Conservation (phyloP, 1,284 basidiomycete genomes). For the Puccinia horiana region DNA sequence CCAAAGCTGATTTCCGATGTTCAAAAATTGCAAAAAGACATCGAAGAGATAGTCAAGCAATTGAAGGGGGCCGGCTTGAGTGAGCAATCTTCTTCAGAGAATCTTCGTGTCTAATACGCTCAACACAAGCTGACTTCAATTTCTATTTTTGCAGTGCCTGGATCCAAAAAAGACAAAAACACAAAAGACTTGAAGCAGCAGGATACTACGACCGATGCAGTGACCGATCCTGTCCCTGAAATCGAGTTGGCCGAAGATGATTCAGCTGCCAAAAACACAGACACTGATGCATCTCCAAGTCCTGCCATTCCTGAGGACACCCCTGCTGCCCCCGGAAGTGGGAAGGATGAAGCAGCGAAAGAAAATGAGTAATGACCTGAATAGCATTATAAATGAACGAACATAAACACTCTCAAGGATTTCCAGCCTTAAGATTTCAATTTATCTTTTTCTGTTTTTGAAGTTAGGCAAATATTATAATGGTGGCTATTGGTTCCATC, state of each 20-base stretch:
- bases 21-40: not conserved
- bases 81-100: not conserved
- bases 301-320: not conserved
- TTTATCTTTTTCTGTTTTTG: not conserved
- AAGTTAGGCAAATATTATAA: not conserved
- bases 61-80: not conserved
- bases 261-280: not conserved
- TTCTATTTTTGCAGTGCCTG: not conserved
- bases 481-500: not conserved
- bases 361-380: not conserved
- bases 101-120: not conserved
- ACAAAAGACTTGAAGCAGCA: not conserved
- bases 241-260: not conserved
- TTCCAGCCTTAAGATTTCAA: too few relatives aligned
- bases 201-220: not conserved
- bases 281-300: not conserved
- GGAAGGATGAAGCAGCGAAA: not conserved
- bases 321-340: not conserved
- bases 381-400: too few relatives aligned
- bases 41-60: not conserved
- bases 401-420: too few relatives aligned
- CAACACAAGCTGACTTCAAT: not conserved
- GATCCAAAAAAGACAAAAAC: not conserved
- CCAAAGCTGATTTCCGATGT: not conserved
- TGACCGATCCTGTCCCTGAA: not conserved